Evolutionary conservation across 1,284 basidiomycete genomes (phyloP).

Genomic region (Chalciporus sp.): DNA sequence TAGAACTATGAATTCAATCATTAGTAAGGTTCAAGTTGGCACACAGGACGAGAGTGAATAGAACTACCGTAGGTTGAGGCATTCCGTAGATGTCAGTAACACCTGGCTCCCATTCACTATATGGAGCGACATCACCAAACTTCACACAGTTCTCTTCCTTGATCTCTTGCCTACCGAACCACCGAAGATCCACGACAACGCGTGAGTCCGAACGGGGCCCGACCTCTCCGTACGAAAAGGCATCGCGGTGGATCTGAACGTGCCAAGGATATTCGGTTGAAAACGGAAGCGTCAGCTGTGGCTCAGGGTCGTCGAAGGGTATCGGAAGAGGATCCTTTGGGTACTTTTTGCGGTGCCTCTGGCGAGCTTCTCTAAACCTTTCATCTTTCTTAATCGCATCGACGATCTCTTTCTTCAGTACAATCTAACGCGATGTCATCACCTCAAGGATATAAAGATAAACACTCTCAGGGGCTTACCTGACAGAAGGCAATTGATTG

Average conservation of each 20-base stretch:
- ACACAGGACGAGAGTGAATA: no score
- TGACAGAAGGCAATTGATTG: constrained; percentile 2
- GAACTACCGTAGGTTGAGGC: constrained; percentile 38
- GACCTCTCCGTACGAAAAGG: constrained; percentile 34
- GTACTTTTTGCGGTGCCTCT: not conserved
- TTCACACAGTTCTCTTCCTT: constrained; percentile 23
- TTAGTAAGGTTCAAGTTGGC: constrained; percentile 1
- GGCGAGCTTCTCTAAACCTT: not conserved
- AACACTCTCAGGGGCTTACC: not conserved
- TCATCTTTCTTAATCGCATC: not conserved
- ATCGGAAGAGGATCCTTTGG: constrained; percentile 10
- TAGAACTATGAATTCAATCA: constrained; percentile 10
- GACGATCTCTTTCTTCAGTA: not conserved
- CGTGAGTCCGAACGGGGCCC: constrained; percentile 23
- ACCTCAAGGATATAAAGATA: not conserved
- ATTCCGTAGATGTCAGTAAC: constrained; percentile 36
- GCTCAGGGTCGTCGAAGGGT: constrained; percentile 35
- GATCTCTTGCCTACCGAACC: constrained; percentile 21
- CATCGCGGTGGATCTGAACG: constrained; percentile 39
- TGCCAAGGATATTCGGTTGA: constrained; percentile 32
- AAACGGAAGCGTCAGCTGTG: constrained; percentile 33
- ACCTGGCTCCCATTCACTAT: not conserved
- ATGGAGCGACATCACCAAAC: no score
- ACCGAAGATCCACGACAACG: constrained; percentile 30
- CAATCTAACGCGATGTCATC: not conserved